Evolutionary conservation across 805 yeast species (phyloP).

Genomic region (Cyberlindnera mississippiensis): DNA sequence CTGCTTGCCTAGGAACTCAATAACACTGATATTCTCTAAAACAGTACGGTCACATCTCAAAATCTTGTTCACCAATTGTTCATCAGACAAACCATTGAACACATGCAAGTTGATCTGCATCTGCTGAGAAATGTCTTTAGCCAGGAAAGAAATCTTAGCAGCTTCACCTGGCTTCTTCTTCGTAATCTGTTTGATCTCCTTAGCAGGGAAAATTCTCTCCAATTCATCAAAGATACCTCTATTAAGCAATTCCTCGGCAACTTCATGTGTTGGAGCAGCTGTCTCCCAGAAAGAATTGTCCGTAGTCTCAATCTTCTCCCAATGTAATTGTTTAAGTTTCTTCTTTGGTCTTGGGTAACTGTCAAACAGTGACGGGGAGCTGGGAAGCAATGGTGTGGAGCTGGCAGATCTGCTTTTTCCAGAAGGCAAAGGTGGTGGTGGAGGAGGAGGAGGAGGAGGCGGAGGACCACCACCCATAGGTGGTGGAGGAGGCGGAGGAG

Average conservation of each 20-base stretch:
- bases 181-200: slow-evolving; percentile 34
- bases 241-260: slow-evolving; percentile 47
- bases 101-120: slow-evolving; percentile 74
- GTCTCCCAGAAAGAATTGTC: slow-evolving; percentile 62
- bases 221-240: slow-evolving; percentile 65
- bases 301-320: slow-evolving; percentile 68
- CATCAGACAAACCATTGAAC: slow-evolving; percentile 49
- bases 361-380: slow-evolving; percentile 27
- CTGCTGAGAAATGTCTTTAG: slow-evolving; percentile 73
- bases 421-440: slow-evolving; percentile 17
- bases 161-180: slow-evolving; percentile 40
- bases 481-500: slow-evolving; percentile 20
- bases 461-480: slow-evolving; percentile 15
- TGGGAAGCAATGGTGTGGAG: slow-evolving; percentile 26
- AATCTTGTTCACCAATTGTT: slow-evolving; percentile 50
- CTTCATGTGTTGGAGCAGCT: slow-evolving; percentile 35
- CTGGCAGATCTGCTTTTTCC: slow-evolving; percentile 16
- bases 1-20: slow-evolving; percentile 70
- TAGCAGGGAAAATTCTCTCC: slow-evolving; percentile 51
- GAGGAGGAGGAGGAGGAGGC: slow-evolving; percentile 22
- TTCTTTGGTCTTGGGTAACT: slow-evolving; percentile 46
- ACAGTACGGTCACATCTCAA: slow-evolving; percentile 58
- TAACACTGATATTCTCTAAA: slow-evolving; percentile 48
- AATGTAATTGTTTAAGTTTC: slow-evolving; percentile 73
- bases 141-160: slow-evolving; percentile 50